Conservation (phyloP, 192 early-diverging fungal genomes). For the Endogone sp. region DNA sequence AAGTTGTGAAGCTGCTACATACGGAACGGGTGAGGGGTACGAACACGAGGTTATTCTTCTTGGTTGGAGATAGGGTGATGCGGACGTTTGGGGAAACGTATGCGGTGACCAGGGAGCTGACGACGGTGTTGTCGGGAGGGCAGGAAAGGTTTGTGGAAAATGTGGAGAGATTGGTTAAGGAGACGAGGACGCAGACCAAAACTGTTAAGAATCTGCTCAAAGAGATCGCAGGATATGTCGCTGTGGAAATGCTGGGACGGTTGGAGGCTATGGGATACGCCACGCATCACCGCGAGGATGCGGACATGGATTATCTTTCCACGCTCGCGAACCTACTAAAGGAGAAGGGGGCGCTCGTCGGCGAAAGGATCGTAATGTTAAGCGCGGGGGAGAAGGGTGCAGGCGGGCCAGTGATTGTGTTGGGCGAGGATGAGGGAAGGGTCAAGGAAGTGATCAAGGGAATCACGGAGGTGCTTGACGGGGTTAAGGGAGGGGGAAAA, state of each 20-base stretch:
- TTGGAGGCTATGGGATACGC: constrained; percentile 12
- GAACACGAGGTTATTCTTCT: constrained; percentile 65
- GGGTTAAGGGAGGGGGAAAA: constrained; percentile 47
- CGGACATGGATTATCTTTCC: constrained; percentile 39
- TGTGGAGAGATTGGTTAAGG: constrained; percentile 29
- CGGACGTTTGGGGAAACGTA: constrained; percentile 31
- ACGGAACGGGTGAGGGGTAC: constrained; percentile 61
- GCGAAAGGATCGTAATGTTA: constrained; percentile 27
- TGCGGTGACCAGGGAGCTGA: constrained; percentile 28
- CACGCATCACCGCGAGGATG: constrained; percentile 40
- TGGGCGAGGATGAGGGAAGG: constrained; percentile 25
- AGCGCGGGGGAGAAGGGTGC: constrained; percentile 30
- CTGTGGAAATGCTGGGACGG: constrained; percentile 23
- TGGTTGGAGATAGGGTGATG: constrained; percentile 57
- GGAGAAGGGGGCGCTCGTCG: constrained; percentile 24
- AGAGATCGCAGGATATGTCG: constrained; percentile 31
- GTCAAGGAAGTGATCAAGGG: constrained; percentile 30
- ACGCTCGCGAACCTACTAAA: constrained; percentile 24
- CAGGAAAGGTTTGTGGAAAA: constrained; percentile 45
- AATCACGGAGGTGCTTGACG: constrained; percentile 16
- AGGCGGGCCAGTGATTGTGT: constrained; percentile 41
- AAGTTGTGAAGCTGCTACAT: constrained; percentile 59
- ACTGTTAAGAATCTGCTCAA: constrained; percentile 27
- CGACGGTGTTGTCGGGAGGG: too few species aligned
- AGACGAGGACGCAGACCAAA: constrained; percentile 24